phyloP scores from a whole-genome alignment of 768 basidiomycete genomes.

The Auriscalpium vulgare region DNA sequence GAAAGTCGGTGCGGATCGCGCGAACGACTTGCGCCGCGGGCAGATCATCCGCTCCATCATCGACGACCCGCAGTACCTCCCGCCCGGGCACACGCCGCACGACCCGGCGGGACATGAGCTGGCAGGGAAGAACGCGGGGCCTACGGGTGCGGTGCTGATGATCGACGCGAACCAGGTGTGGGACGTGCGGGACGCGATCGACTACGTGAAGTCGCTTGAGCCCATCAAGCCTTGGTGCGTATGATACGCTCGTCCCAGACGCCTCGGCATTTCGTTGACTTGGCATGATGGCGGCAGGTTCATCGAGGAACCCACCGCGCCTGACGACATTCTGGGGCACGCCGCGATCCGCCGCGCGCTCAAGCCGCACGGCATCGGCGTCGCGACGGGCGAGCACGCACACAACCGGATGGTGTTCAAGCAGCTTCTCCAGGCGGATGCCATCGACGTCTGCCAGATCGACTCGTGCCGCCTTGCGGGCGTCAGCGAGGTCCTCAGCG shows the following conservation, averaged over 20 bases:
- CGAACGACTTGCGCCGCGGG: slow-evolving; percentile 81
- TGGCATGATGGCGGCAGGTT: slow-evolving; percentile 43
- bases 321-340: slow-evolving; percentile 84
- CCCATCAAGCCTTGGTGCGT: slow-evolving; percentile 80
- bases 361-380: slow-evolving; percentile 74
- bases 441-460: slow-evolving; percentile 93
- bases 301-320: slow-evolving; percentile 91
- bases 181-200: slow-evolving; percentile 90
- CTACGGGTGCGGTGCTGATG: slow-evolving; percentile 92
- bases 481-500: slow-evolving; percentile 87
- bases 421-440: slow-evolving; percentile 82
- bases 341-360: slow-evolving; percentile 73
- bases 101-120: slow-evolving; percentile 58
- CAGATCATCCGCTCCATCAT: slow-evolving; percentile 90
- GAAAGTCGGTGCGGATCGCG: slow-evolving; percentile 86
- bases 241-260: not conserved
- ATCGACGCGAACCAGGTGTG: slow-evolving; percentile 97
- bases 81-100: slow-evolving; percentile 44
- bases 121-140: slow-evolving; percentile 87
- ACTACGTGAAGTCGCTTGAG: slow-evolving; percentile 76
- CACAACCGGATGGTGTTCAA: slow-evolving; percentile 96
- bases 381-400: slow-evolving; percentile 91
- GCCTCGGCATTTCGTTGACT: not conserved
- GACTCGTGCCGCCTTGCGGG: slow-evolving; percentile 92
- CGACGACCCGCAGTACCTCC: slow-evolving; percentile 82